Evolutionary conservation across 345 rosid species (phyloP), one percentile per base, ranked within the genome.

Genomic region (Ceriops decandra): DNA sequence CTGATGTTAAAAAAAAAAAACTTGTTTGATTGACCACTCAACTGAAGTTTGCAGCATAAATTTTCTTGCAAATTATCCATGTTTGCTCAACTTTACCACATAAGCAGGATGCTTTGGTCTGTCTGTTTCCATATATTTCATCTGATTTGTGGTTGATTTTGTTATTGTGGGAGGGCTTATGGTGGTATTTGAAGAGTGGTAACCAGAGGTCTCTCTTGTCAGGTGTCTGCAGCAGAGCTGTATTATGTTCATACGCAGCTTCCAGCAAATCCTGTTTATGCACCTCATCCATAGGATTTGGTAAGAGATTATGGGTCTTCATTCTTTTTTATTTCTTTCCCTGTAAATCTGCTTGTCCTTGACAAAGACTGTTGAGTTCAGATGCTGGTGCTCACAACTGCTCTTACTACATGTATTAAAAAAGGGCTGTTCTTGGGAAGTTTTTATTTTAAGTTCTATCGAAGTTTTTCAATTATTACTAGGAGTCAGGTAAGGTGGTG

Each of bases 171-270:
- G 98, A 76, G 96, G 97, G 46, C 67, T 79, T 63, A 83, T 93
- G 91, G 97, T 96, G 97, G 42, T 89, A 80, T 75, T 2, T 86
- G 74, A 91, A 89, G 81, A 82, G 88, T 7, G 95, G 95, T 47
- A 91, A 97, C 81, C 91, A 88, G 87, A 87, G 87, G 71, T 93
- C 95, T 6, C 79, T 84, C 36, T 67, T 81, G 20, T 90, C 95
- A 4, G 97, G 95, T 85, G 33, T 85, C 95, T 20, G 88, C 96
- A 3, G 76, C 89, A 1, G 33, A 79, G 65, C 81, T 91, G 62
- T 87, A 72, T 79, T 93, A 84, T 76, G 95, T 91, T 31, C 77
- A 75, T 66, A 82, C 80, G 0, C 82, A 81, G 88, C 95, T 91
- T 75, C 95, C 96, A 0, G 32, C 73, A 27, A 85, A 82, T 70